Base-by-base conservation (phyloP, 371 early-diverging fungal genomes). In the Rhizopus delemar region DNA sequence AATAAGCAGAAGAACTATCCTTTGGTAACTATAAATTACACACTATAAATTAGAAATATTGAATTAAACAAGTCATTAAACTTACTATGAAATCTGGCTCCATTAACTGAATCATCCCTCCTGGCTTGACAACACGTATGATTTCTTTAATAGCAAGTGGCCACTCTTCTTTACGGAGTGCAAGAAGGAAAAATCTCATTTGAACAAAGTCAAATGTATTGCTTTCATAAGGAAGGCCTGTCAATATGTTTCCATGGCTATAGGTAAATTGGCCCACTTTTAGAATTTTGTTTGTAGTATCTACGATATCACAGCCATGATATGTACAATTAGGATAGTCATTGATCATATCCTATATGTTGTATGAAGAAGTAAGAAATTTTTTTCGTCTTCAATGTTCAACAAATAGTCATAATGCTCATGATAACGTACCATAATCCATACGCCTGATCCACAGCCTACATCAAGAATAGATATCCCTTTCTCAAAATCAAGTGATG, bases 391-490 rank as follows among this genome's bases (percentile, higher is more conserved):
- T 22, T 22, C 22, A 22, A 22, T 2, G 22, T 22, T 22, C 22
- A 22, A 22, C 22, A 22, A 22, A 22, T 1, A 22, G 22, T 0
- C 22, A 22, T 22, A 22, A 2, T 22, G 22, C 22, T 33, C 5
- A 15, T 16, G 39, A 4, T 56, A 12, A 28, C n/a, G 15, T 66
- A 66, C 80, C 70, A 84, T 63, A 29, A 78, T 68, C 84, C 84
- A 84, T 8, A 81, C 75, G 8, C 84, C 84, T 13, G 78, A 77
- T 3, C 78, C 82, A 57, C 79, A 82, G 15, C 82, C 82, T 16
- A 82, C 70, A 56, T 78, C 81, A 4, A 81, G 62, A 1, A 80
- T 66, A 32, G 69, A 52, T 5, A 53, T 52, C 15, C 46, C 61
- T 13, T 59, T n/a, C 46, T 56, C 33, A 48, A 59, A 43, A 15